phyloP scores from a whole-genome alignment of 2,329 filamentous ascomycete species.

The Ophiostoma populinum region DNA sequence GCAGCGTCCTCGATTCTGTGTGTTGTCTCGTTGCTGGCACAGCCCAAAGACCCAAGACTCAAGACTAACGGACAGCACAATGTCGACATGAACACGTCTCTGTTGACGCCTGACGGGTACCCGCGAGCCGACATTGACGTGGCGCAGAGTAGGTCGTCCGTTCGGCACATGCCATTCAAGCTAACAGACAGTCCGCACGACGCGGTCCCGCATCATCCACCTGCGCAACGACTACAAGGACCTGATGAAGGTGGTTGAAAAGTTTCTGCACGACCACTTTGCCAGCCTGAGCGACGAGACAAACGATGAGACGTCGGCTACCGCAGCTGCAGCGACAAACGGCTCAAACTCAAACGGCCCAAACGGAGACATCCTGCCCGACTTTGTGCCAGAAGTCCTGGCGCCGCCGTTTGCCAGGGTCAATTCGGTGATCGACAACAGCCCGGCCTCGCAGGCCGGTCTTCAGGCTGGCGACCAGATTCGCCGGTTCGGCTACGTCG shows the following conservation, averaged over 20 bases:
- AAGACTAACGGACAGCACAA: constrained; percentile 48
- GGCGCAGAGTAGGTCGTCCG: constrained; percentile 61
- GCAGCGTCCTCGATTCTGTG: constrained; percentile 78
- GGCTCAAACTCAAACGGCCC: constrained; percentile 1
- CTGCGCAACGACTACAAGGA: constrained; percentile 88
- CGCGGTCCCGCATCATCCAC: constrained; percentile 71
- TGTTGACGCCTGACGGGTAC: constrained; percentile 80
- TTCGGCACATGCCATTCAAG: too few relatives aligned
- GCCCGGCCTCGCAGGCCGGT: constrained; percentile 71
- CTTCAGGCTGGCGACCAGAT: constrained; percentile 67
- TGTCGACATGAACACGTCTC: constrained; percentile 77
- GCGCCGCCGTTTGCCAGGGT: constrained; percentile 66
- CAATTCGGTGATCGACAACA: constrained; percentile 60
- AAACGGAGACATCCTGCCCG: constrained; percentile 16
- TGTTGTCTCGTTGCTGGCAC: constrained; percentile 13
- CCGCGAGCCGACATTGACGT: constrained; percentile 89
- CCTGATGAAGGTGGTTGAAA: constrained; percentile 69
- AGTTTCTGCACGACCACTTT: constrained; percentile 77
- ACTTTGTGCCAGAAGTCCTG: constrained; percentile 19
- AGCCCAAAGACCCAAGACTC: not conserved
- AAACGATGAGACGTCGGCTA: constrained; percentile 15
- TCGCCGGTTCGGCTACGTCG: constrained; percentile 69
- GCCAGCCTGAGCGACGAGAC: constrained; percentile 45
- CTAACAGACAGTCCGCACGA: constrained; percentile 61
- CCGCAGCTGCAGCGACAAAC: constrained; percentile 10